Percentiles rank a stretch among this genome's conserved stretches.
Evolutionary conservation across 805 yeast species (phyloP).

Genomic region (Candida krabiensis): DNA sequence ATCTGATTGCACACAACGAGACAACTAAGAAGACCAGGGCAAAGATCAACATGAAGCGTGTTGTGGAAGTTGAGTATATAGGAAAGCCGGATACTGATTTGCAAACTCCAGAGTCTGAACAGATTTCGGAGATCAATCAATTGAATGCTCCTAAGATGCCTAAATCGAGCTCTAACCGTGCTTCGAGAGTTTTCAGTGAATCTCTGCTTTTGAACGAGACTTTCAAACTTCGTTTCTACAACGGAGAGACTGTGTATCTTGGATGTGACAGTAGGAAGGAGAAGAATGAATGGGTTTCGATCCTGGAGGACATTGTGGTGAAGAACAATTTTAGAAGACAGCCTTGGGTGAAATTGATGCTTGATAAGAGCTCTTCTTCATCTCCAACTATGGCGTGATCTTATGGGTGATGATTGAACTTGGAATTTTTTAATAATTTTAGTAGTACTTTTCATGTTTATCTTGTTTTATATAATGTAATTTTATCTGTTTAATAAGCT

Average conservation of each 20-base stretch:
- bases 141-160: conserved; percentile 23
- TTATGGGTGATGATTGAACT: no score
- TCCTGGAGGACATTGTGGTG: conserved; percentile 55
- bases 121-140: conserved; percentile 16
- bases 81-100: conserved; percentile 32
- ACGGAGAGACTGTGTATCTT: conserved; percentile 81
- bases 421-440: no score
- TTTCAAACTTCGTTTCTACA: conserved; percentile 70
- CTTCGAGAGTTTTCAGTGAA: conserved; percentile 65
- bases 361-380: conserved; percentile 6
- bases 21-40: conserved; percentile 67
- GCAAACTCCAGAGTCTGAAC: conserved; percentile 8
- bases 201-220: conserved; percentile 67
- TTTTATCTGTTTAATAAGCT: not conserved
- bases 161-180: conserved; percentile 2
- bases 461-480: no score
- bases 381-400: not conserved
- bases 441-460: no score
- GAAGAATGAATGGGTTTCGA: conserved; percentile 63
- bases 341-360: conserved; percentile 38
- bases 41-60: conserved; percentile 71
- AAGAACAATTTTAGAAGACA: conserved; percentile 32
- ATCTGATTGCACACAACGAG: conserved; percentile 76
- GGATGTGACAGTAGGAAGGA: conserved; percentile 73
- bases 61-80: conserved; percentile 49